Percentiles rank a stretch among this genome's conserved stretches.
Evolutionary conservation across 1,139 yeast species (phyloP).

Genomic region (Candida smagusa): DNA sequence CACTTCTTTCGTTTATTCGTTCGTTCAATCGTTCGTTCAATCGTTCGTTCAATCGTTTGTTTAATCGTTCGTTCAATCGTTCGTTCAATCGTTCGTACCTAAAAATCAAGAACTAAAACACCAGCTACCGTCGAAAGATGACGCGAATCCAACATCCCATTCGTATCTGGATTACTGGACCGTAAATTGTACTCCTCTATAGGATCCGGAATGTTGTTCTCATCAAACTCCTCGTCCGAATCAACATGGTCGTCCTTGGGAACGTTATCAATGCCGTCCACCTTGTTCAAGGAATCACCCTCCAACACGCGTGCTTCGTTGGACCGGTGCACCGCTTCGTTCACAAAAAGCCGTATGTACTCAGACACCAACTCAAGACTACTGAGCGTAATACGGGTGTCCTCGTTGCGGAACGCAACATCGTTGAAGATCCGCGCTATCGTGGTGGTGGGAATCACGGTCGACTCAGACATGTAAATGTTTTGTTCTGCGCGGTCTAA

Average conservation of each 20-base stretch:
- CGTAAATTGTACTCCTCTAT: constrained; percentile 8
- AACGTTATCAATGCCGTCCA: constrained; percentile 34
- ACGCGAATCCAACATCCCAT: constrained; percentile 46
- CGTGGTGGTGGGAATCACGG: constrained; percentile 35
- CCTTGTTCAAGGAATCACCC: constrained; percentile 22
- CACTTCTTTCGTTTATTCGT: no score
- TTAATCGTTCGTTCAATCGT: no score
- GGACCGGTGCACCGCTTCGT: constrained; percentile 62
- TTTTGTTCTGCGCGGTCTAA: no score
- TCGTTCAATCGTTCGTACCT: background rate
- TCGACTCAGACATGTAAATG: background rate
- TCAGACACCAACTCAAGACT: constrained; percentile 51
- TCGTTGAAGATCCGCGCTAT: constrained; percentile 56
- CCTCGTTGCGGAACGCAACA: constrained; percentile 44
- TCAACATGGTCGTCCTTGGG: constrained; percentile 11
- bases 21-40: no score
- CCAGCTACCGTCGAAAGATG: constrained; percentile 56
- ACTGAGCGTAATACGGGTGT: constrained; percentile 49
- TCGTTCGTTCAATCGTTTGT: no score
- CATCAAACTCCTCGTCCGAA: constrained; percentile 16
- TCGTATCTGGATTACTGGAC: constrained; percentile 13
- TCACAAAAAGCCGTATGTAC: constrained; percentile 57
- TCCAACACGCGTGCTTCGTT: constrained; percentile 48
- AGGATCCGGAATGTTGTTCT: constrained; percentile 16
- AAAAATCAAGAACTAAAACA: constrained; percentile 54